Percentiles rank a stretch among this genome's conserved stretches.
Evolutionary conservation across 352 stramenopile genomes (phyloP).

Genomic region (Elongisporangium undulatum): DNA sequence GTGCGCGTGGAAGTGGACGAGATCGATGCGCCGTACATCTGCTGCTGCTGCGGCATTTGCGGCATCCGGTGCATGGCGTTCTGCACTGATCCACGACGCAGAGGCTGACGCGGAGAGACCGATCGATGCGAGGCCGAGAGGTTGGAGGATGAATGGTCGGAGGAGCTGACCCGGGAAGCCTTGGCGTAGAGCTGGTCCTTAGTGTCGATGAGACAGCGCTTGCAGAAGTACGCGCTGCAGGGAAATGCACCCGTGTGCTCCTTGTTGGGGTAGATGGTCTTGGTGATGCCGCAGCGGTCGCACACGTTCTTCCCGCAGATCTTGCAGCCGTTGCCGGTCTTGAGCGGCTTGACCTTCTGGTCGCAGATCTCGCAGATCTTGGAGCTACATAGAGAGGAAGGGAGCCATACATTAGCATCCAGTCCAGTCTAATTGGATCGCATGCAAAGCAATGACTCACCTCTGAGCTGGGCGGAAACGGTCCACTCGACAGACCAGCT

Average conservation of each 20-base stretch:
- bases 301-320: constrained; percentile 69
- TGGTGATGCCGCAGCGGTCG: constrained; percentile 53
- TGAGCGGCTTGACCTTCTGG: constrained; percentile 46
- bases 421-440: too few relatives aligned
- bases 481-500: constrained; percentile 22
- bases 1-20: neutral
- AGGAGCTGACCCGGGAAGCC: constrained; percentile 23
- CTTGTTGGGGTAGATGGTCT: constrained; percentile 49
- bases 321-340: constrained; percentile 53
- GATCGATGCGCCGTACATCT: neutral
- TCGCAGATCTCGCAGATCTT: constrained; percentile 63
- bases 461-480: neutral
- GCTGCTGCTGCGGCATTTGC: too few relatives aligned
- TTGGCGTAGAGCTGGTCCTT: constrained; percentile 41
- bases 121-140: constrained; percentile 17
- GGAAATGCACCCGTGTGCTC: constrained; percentile 38
- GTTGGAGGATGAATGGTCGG: constrained; percentile 21
- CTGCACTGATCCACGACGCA: neutral
- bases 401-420: neutral
- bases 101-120: constrained; percentile 11
- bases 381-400: constrained; percentile 12
- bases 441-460: neutral
- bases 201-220: constrained; percentile 38
- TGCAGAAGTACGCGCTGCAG: constrained; percentile 56
- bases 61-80: neutral